Percentiles rank a stretch among this genome's conserved stretches.
These are phyloP conservation scores for Hyparrhenia diplandra DNA, from an alignment of 176 grass and related monocot genomes.

Conservation along the genomic window DNA sequence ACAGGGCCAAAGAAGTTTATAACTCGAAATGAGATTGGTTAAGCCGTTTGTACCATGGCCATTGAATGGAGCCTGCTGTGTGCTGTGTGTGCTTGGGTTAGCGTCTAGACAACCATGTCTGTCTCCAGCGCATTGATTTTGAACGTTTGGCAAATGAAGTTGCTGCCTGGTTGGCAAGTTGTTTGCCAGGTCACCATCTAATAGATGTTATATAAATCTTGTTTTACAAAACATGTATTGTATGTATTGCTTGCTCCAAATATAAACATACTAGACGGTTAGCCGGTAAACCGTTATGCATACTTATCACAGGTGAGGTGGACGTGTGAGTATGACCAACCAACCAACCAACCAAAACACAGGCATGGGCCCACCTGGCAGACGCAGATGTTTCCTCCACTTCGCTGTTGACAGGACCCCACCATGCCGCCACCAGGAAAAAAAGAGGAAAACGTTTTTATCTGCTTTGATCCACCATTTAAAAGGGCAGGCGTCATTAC, in stretches of 20 bases:
- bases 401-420: not conserved
- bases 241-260: not conserved
- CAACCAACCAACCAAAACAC: not conserved
- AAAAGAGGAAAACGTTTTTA: not conserved
- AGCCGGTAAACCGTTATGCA: not conserved
- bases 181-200: not conserved
- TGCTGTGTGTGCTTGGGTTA: too few species aligned
- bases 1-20: not conserved
- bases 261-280: not conserved
- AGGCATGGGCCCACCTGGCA: not conserved
- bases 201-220: not conserved
- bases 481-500: conserved; percentile 27
- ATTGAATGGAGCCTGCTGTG: too few species aligned
- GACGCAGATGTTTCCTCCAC: not conserved
- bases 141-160: too few species aligned
- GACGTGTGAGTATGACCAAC: not conserved
- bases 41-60: too few species aligned
- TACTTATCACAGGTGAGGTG: too few species aligned
- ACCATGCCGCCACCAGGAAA: not conserved
- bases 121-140: too few species aligned
- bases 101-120: too few species aligned
- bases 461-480: conserved; percentile 27
- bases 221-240: too few species aligned
- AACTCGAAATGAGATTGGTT: not conserved
- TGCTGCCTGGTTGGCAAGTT: not conserved